Evolutionary conservation across 495 filamentous ascomycete species (phyloP), one percentile per base, ranked within the genome.

Genomic region (Trichoderma asperelloides): DNA sequence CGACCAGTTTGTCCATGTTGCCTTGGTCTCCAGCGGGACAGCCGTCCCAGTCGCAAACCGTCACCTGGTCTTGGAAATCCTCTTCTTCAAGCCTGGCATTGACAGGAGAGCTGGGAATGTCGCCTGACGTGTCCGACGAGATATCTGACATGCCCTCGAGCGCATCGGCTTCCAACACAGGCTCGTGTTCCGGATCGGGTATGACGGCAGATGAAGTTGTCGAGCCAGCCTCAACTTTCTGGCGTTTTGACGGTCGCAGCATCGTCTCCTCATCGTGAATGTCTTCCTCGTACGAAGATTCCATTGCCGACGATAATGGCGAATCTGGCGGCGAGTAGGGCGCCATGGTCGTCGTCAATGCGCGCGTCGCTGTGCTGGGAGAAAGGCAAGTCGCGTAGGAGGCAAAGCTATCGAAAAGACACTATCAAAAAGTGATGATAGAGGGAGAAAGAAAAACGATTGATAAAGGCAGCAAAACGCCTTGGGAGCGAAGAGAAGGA

Each of bases 1-100:
- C 84, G 66, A 98, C 96, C 65, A 98, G 78, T 69, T 83, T 88
- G 76, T 98, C 95, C 92, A 98, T 98, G 74, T 98, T 95, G 0
- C 87, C 86, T 70, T 95, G 72, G 72, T 97, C 92, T 63, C 90
- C 91, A 7, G 78, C 88, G 37, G 81, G 80, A 76, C 95, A 98
- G 65, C 90, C 91, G 62, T 92, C 89, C 95, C 95, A 98, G 30
- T 85, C 84, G 76, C 95, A 98, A 39, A 88, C 77, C 3, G 91
- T 96, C 66, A 98, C 87, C 75, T 98, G 96, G 70, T 97, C 95
- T 70, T 90, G 86, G 67, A 88, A 89, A 68, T 92, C 91, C 71
- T 93, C 91, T 67, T 94, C 88, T 67, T 92, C 89, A 66, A 84
- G 81, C 68, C 81, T 86, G 68, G 81, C 82, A 60, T 84, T 85